Base-by-base conservation (phyloP, 768 basidiomycete genomes). In the Auricularia sp. region DNA sequence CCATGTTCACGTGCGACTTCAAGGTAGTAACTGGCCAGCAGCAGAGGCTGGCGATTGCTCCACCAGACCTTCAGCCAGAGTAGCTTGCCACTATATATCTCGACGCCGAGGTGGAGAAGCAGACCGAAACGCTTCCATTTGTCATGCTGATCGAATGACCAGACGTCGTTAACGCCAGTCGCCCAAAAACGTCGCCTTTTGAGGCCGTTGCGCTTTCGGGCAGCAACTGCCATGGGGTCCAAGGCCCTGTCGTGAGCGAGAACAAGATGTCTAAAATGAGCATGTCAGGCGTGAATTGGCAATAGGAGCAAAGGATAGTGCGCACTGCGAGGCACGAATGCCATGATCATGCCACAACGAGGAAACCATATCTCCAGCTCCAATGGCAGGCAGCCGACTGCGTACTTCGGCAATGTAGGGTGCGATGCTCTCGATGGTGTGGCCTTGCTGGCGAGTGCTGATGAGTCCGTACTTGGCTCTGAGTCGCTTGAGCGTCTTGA, bases 131-230 rank as follows among this genome's bases (percentile, higher is more conserved):
- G 42, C 14, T 36, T 11, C 70, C 66, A 68, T 44, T 71, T 70
- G 61, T 71, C 70, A 62, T 71, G 70, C 47, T 71, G 70, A 66
- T 71, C 70, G n/a, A 69, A 34, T 1, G 63, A 61, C 70, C 70
- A 71, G 35, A 66, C 29, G 56, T 70, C 63, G 65, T 71, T 69
- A 14, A 70, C 67, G 4, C 69, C 70, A 3, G 64, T 64, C 2
- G 66, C 11, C 58, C 63, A 70, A 51, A 67, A 70, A 0, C 65
- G 65, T 3, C 68, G 67, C 0, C 76, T 70, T 16, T 70, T 69
- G 29, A 81, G 54, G 2, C 64, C 73, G 0, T 67, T 65, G 21
- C 16, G 66, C n/a, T 54, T 65, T 24, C 69, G 70, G 7, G 59
- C 59, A 18, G n/a, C n/a, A 14, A 18, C 24, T 5, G 59, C 59